Evolutionary conservation across 2,329 filamentous ascomycete species (phyloP).

Genomic region (Coleophoma eucalyptorum): DNA sequence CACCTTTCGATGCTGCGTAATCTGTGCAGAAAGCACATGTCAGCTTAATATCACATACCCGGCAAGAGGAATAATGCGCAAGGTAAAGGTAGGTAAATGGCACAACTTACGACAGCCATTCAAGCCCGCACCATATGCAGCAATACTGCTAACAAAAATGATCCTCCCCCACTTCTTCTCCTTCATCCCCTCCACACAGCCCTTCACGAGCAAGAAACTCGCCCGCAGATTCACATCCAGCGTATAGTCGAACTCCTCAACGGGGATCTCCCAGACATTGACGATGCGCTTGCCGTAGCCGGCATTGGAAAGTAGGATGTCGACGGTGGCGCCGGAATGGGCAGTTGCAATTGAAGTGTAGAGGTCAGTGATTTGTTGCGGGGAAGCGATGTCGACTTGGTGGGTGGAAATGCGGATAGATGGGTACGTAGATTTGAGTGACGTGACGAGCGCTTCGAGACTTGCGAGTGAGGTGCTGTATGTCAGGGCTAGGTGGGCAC

Average conservation of each 20-base stretch:
- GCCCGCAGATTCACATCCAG: conserved; percentile 20
- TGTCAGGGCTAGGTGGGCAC: conserved; percentile 53
- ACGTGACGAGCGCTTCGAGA: conserved; percentile 39
- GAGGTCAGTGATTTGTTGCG: conserved; percentile 48
- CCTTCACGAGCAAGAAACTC: conserved; percentile 21
- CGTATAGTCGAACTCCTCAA: conserved; percentile 22
- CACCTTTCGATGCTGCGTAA: conserved; percentile 34
- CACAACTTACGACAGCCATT: conserved; percentile 16
- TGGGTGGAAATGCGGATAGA: conserved; percentile 46
- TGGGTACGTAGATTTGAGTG: conserved; percentile 31
- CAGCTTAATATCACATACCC: too few relatives aligned
- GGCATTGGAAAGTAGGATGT: conserved; percentile 65
- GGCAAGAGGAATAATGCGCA: too few relatives aligned
- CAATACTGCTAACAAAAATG: conserved; percentile 20
- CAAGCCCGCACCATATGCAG: conserved; percentile 17
- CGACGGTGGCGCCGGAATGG: conserved; percentile 43
- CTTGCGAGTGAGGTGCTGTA: conserved; percentile 45
- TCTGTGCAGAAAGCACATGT: neutral
- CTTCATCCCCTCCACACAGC: conserved; percentile 28
- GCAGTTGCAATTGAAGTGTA: conserved; percentile 48
- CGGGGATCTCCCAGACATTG: conserved; percentile 21
- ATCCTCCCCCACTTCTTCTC: conserved; percentile 31
- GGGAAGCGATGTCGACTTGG: conserved; percentile 52
- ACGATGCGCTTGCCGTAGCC: conserved; percentile 59
- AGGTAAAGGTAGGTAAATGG: too few relatives aligned